These are phyloP conservation scores for Austroboletus eburneus DNA, from an alignment of 768 basidiomycete genomes.

Conservation along the genomic window DNA sequence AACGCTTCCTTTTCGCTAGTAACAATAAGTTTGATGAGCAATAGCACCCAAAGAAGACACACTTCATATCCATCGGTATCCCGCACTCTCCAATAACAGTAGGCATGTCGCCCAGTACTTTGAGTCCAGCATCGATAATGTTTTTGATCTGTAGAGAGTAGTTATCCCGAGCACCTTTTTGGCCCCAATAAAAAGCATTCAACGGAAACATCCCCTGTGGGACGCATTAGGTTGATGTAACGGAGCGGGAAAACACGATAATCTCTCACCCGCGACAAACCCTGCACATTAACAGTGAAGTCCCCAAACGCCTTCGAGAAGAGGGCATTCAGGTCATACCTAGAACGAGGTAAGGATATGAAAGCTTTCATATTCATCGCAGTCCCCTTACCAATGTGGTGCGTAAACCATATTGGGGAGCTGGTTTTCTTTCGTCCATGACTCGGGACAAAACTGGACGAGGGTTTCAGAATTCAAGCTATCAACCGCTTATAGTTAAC, in stretches of 20 bases:
- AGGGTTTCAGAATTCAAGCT: slow-evolving; percentile 5
- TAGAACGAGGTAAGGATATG: slow-evolving; percentile 25
- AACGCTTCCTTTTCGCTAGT: slow-evolving; percentile 69
- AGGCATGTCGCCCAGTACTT: slow-evolving; percentile 74
- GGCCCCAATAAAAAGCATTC: slow-evolving; percentile 85
- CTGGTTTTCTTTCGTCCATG: slow-evolving; percentile 66
- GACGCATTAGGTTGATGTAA: slow-evolving; percentile 4
- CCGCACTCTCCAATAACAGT: slow-evolving; percentile 91
- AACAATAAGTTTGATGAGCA: not conserved
- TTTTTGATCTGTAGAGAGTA: slow-evolving; percentile 78
- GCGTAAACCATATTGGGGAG: slow-evolving; percentile 64
- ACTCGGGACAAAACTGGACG: slow-evolving; percentile 68
- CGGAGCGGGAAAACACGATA: not conserved
- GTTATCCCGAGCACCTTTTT: slow-evolving; percentile 74
- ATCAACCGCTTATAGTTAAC: not conserved
- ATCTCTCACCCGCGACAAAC: slow-evolving; percentile 67
- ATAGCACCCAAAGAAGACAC: slow-evolving; percentile 23
- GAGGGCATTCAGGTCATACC: slow-evolving; percentile 90
- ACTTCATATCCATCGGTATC: slow-evolving; percentile 98
- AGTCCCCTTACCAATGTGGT: slow-evolving; percentile 61
- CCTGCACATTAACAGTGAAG: slow-evolving; percentile 92
- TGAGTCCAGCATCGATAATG: slow-evolving; percentile 65
- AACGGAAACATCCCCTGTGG: slow-evolving; percentile 79
- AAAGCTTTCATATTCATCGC: not conserved
- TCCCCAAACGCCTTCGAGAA: slow-evolving; percentile 82